Evolutionary conservation across 768 basidiomycete genomes (phyloP).

Genomic region (Panaeolus papilionaceus): DNA sequence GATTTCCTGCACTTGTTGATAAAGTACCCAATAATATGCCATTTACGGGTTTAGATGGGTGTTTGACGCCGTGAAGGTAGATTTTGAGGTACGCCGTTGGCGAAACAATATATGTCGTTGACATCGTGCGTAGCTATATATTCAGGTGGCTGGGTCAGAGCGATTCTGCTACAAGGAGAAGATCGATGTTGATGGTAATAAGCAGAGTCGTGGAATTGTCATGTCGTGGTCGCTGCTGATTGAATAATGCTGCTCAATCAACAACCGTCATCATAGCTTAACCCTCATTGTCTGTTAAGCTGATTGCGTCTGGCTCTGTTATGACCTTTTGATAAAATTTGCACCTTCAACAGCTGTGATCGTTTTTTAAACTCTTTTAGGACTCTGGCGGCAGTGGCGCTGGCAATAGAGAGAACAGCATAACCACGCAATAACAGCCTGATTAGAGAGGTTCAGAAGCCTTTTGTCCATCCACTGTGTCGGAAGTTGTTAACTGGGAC

Average conservation of each 20-base stretch:
- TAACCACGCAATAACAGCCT: not conserved
- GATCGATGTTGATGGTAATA: not conserved
- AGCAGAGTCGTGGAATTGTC: not conserved
- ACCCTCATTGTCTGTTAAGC: not conserved
- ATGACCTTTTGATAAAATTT: too few species aligned
- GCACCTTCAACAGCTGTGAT: too few species aligned
- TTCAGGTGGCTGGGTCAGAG: not conserved
- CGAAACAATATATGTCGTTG: constrained; percentile 55
- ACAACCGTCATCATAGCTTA: not conserved
- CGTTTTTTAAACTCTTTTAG: too few species aligned
- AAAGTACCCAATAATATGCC: constrained; percentile 76
- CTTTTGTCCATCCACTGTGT: not conserved
- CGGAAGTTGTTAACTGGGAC: not conserved
- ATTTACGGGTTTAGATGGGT: constrained; percentile 77
- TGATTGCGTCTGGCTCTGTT: too few species aligned
- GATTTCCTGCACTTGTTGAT: constrained; percentile 27
- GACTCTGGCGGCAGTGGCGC: too few species aligned
- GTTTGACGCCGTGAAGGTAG: constrained; percentile 80
- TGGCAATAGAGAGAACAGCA: not conserved
- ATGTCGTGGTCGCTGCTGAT: not conserved
- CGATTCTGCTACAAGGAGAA: not conserved
- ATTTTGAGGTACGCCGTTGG: constrained; percentile 74
- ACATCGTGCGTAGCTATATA: not conserved
- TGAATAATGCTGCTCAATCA: not conserved
- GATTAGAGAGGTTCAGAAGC: not conserved